These are phyloP conservation scores for Trichophyton benhamiae DNA, from an alignment of 2,329 filamentous ascomycete genomes.

Conservation along the genomic window DNA sequence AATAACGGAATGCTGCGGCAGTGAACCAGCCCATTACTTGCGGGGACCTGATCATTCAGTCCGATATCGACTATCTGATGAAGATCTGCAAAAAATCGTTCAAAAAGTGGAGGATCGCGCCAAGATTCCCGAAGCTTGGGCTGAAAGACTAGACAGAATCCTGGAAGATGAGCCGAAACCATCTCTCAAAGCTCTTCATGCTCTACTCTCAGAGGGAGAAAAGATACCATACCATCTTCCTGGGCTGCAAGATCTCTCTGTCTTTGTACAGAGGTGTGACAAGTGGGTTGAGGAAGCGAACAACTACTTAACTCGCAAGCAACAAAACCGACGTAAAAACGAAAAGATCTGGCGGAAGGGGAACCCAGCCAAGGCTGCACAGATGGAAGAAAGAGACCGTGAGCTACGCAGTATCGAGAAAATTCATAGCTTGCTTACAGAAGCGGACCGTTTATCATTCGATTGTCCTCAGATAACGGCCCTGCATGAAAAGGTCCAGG, in stretches of 20 bases:
- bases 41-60: slow-evolving; percentile 59
- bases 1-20: slow-evolving; percentile 65
- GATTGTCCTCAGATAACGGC: slow-evolving; percentile 83
- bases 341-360: slow-evolving; percentile 74
- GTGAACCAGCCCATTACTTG: slow-evolving; percentile 54
- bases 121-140: slow-evolving; percentile 73
- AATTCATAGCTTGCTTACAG: slow-evolving; percentile 68
- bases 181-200: slow-evolving; percentile 71
- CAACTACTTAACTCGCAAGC: slow-evolving; percentile 91
- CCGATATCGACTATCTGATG: slow-evolving; percentile 63
- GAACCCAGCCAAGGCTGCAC: slow-evolving; percentile 56
- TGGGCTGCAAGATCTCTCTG: slow-evolving; percentile 66
- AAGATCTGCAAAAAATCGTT: slow-evolving; percentile 53
- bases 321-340: slow-evolving; percentile 91
- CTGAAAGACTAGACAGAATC: slow-evolving; percentile 73
- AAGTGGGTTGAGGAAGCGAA: slow-evolving; percentile 97
- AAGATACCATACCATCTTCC: slow-evolving; percentile 84
- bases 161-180: slow-evolving; percentile 75
- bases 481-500: slow-evolving; percentile 70
- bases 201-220: slow-evolving; percentile 82
- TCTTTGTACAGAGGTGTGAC: slow-evolving; percentile 91
- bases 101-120: slow-evolving; percentile 79
- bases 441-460: slow-evolving; percentile 79
- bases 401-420: slow-evolving; percentile 82
- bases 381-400: slow-evolving; percentile 70